Base-by-base conservation (phyloP, 768 basidiomycete species). In the Panellus pusillus region DNA sequence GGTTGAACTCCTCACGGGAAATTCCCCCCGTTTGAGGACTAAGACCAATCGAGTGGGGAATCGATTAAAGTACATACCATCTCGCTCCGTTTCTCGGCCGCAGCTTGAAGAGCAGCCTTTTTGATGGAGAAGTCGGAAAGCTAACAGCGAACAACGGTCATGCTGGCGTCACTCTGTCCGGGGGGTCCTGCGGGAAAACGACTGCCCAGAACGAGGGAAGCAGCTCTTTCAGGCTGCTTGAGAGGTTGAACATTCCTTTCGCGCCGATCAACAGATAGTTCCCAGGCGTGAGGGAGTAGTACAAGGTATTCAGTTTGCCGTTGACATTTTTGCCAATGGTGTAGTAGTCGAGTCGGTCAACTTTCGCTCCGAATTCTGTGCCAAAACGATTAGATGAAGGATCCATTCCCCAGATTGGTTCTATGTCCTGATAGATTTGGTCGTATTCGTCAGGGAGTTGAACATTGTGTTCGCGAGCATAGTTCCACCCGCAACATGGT, bases 361-460 rank as follows among this genome's bases (percentile, higher is more conserved):
- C 61, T 53, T 72, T 70, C 14, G 53, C 60, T 55, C 77, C 75
- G 24, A 70, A 66, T 27, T 75, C 69, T 4, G 66, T 57, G 24
- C 74, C 19, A 73, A 69, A 11, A 66, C 52, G n/a, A 64, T 61
- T 11, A 79, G 69, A 42, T 78, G 76, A 50, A 0, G 78, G 78
- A 32, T 74, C 68, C 35, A 96, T 70, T 0, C 81, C 76, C 87
- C 89, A 93, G 70, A 91, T 97, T 0, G 92, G 91, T 45, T 85
- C 84, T 4, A 98, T 73, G 65, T 96, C 93, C 42, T 81, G 73
- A 44, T 77, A 65, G 28, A 95, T 81, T 24, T 76, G 74, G 62
- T 91, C 91, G 61, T 92, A 96, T 68, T 96, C 94, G 66, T 98
- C 94, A 6, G 87, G 79, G 50, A 96, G 82, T 62, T 85, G 83